Evolutionary conservation across 192 early-diverging fungal genomes (phyloP), one percentile per base, ranked within the genome.

Genomic region (Funneliformis geosporum): DNA sequence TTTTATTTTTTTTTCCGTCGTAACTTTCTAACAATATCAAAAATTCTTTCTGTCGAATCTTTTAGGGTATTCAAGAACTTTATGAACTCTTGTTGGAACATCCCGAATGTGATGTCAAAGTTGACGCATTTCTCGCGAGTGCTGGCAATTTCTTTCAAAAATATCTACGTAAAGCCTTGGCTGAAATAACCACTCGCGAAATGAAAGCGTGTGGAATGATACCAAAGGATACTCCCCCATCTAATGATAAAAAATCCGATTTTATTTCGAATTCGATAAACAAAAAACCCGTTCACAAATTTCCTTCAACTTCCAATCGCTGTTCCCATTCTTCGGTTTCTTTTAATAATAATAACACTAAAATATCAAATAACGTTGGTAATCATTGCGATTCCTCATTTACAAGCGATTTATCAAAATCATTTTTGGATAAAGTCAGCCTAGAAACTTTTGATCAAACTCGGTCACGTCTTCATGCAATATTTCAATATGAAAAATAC

Each of bases 121-220:
- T 96, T 3, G 90, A 92, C 81, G 81, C 83, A 27, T 86, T 89
- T 77, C 75, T 93, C 38, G 83, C 84, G 42, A 84, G 87, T 71
- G 90, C 92, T n/a, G 93, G 93, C 16, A 88, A 84, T 4, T 93
- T 89, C 76, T 94, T 93, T 78, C 89, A 91, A 78, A 89, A 87
- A 46, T 95, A 94, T 77, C 94, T 95, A 40, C 86, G 90, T 55
- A 84, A 92, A 38, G 94, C 88, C 10, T 82, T 94, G 27, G 84
- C 82, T n/a, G 77, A 79, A 4, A 69, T 79, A 38, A 70, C 77
- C 1, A 79, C 47, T 2, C 8, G 28, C 1, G 64, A 79, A 79
- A 79, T 79, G 77, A 28, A 33, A 79, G 50, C 44, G 2, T 60
- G 46, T 38, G 77, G 77, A 38, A n/a, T 79, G 55, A 16, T 55